Evolutionary conservation across 1,284 basidiomycete genomes (phyloP), one percentile per base, ranked within the genome.

Genomic region (Sanguinoderma infundibulare): DNA sequence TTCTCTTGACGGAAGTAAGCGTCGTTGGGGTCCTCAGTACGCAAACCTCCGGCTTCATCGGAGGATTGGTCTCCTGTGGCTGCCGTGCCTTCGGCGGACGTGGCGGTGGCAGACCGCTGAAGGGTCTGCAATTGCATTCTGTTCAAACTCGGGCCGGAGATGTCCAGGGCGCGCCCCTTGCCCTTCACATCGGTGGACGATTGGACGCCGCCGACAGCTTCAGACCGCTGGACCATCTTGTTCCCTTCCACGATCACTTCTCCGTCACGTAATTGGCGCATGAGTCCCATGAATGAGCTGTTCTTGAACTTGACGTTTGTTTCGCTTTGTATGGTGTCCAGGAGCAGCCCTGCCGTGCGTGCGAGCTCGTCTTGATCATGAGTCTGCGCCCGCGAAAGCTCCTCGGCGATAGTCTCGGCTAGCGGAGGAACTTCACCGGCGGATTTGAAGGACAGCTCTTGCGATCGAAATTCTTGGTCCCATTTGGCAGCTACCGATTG

Each of bases 231-330:
- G 15, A 96, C 89, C 74, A 96, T 87, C 57, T 90, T 78, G 70
- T 93, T 88, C 20, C 91, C 94, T 60, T 95, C 86, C 1, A 98
- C 90, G 9, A 91, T 85, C n/a, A 96, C 84, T 68, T 92, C 85
- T 14, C 88, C 87, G 73, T 96, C 94, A 26, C 94, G 83, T 46
- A 98, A 77, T 69, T 93, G 89, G 56, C 86, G 86, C 91, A 98
- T 96, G 30, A 98, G 82, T 20, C 84, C 83, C 79, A 98, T 82
- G 74, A 98, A 98, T 65, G 87, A 83, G 74, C 94, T 96, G 54
- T 96, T 86, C 73, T 89, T 84, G 73, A 98, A 95, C 75, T 98
- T 98, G 46, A 90, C 86, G 71, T 94, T 96, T 65, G 86, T 81
- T 62, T 89, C 86, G 59, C 88, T 77, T 69, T 83, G 81, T 46